Base-by-base conservation (phyloP, 2,329 filamentous ascomycete species). In the Monosporascus ibericus region DNA sequence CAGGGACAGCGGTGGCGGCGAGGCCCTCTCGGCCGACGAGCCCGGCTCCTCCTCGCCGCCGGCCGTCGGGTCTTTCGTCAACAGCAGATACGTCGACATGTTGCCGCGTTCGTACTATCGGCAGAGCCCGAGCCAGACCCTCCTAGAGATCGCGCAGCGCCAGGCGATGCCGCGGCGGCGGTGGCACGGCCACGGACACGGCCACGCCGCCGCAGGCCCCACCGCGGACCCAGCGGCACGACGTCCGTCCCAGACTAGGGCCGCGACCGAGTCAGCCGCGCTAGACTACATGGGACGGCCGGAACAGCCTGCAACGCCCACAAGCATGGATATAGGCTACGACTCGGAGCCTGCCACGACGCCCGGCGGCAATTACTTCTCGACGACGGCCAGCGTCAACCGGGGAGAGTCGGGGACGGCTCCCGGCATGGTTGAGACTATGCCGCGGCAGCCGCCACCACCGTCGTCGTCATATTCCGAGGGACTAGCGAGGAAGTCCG, bases 271-370 rank as follows among this genome's bases (percentile, higher is more conserved):
- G 7, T 58, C 63, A 15, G 39, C 53, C 1, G 48, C 52, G 36
- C 50, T 49, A 24, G 54, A 52, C 50, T 55, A 57, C 36, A 34
- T 34, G 30, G 30, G 30, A 34, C 30, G 9, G 11, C 30, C 5
- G 30, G 30, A 34, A 34, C 60, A 60, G 38, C 61, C 63, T 4
- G 54, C 63, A n/a, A 66, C 63, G 34, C 63, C 63, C 15, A 27
- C 39, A 17, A 51, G 54, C 30, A 56, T 57, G 24, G 62, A 67
- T 11, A 50, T 60, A 42, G 65, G 61, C 6, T 68, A 68, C 50
- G 65, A 68, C 49, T 68, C 66, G n/a, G 65, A 68, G 49, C 65
- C 66, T 5, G 55, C 58, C 20, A 56, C 63, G 56, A 60, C 61
- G 27, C 59, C 61, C 3, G 48, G 36, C 18, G 55, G 47, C 6